Base-by-base conservation (phyloP, 225 moss, liverwort and hornwort species). In the Polytrichum formosum region DNA sequence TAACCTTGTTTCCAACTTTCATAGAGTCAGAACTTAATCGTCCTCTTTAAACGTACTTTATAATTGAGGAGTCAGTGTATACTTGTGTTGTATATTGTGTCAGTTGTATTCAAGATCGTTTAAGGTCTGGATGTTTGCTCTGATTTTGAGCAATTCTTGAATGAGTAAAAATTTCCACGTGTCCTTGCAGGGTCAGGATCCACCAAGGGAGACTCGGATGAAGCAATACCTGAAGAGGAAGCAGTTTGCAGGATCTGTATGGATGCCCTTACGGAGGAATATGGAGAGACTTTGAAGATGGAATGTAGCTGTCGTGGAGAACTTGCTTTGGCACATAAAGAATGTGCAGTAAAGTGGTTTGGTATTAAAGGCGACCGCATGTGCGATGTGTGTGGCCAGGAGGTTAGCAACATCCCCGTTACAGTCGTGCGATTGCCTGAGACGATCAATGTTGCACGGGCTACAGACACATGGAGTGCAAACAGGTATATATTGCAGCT, bases 281-380 rank as follows among this genome's bases (percentile, higher is more conserved):
- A 82, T n/a, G 84, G 84, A 6, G 84, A 85, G 65, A 85, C 82
- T 28, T 67, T 85, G 76, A 88, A 78, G 77, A 88, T 88, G 88
- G 88, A 88, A 65, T 88, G 88, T 59, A 74, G 29, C 54, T 88
- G 84, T 72, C 79, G 73, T 31, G 88, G 84, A 19, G 84, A 88
- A 77, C 76, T 88, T 77, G 88, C 88, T 6, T 66, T 88, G 58
- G 84, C 84, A 19, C 88, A 88, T 18, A 73, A 79, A 67, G 84
- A 88, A 31, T 88, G 88, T 31, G 84, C 84, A 7, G 81, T 88
- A 9, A 88, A 88, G 72, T 88, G 88, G 88, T 88, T 88, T 73
- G 84, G 79, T 56, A 82, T 85, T 20, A 88, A 84, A 78, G 88
- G 88, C 56, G 77, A 88, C 64, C 82, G 82, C 54, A 75, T 84